Conservation (phyloP, 2,329 filamentous ascomycete species). For the Nannizziopsis arthrosporioides region DNA sequence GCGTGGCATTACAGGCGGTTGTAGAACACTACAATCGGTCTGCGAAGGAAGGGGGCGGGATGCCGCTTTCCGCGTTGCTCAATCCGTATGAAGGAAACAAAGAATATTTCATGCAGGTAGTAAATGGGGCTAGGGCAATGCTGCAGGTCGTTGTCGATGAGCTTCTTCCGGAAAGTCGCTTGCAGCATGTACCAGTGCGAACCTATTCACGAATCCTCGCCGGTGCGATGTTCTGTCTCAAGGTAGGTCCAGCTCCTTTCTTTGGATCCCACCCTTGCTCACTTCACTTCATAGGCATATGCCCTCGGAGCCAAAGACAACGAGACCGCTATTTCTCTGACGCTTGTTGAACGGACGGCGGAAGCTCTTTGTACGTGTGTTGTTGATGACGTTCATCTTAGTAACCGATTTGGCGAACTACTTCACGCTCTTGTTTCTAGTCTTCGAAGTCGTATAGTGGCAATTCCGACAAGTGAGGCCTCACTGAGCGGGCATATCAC, state of each 20-base stretch:
- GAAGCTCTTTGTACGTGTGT: slow-evolving; percentile 43
- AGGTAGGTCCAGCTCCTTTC: slow-evolving; percentile 24
- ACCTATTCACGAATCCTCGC: slow-evolving; percentile 48
- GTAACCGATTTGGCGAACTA: slow-evolving; percentile 49
- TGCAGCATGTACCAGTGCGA: slow-evolving; percentile 45
- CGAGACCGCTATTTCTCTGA: slow-evolving; percentile 41
- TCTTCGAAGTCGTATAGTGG: slow-evolving; percentile 14
- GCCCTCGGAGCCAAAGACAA: slow-evolving; percentile 45
- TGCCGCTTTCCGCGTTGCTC: slow-evolving; percentile 15
- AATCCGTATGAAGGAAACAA: slow-evolving; percentile 33
- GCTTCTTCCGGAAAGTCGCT: slow-evolving; percentile 40
- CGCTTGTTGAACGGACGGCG: slow-evolving; percentile 41
- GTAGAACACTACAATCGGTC: slow-evolving; percentile 31
- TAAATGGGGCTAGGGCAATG: slow-evolving; percentile 43
- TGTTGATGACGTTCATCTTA: slow-evolving; percentile 49
- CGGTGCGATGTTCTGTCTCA: slow-evolving; percentile 46
- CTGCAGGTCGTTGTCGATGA: slow-evolving; percentile 42
- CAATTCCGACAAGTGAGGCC: slow-evolving; percentile 7
- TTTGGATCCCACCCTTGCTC: slow-evolving; percentile 9
- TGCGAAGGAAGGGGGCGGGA: slow-evolving; percentile 9
- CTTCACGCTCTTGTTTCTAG: slow-evolving; percentile 15
- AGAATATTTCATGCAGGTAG: slow-evolving; percentile 44
- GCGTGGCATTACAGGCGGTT: slow-evolving; percentile 45
- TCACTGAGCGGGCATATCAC: slow-evolving; percentile 14
- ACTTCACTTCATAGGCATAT: slow-evolving; percentile 32